Evolutionary conservation across 768 basidiomycete species (phyloP), one percentile per base, ranked within the genome.

Genomic region (Russula ochroleuca): DNA sequence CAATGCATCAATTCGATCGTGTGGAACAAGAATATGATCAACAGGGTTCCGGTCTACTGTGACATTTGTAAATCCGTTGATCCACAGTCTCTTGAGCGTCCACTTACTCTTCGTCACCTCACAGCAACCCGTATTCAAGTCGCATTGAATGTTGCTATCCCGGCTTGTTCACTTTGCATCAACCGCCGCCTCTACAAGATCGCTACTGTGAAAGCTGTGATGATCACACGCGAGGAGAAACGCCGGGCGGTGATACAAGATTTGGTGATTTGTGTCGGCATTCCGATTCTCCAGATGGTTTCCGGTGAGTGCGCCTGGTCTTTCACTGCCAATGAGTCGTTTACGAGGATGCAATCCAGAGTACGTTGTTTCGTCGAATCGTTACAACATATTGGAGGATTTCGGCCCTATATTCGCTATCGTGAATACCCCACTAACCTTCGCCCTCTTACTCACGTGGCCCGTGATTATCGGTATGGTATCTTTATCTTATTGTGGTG

Each of bases 1-100:
- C 74, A 78, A 57, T 85, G 82, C 68, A 74, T 92, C 67, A 87
- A 92, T 74, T 80, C 85, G 2, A 75, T 90, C 49, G 70, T 92
- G n/a, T 94, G 91, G 91, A 77, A 77, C 61, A 76, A 80, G 28
- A 86, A 81, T 69, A 78, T 79, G 9, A 76, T 78, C 9, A 77
- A 85, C 59, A 67, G 65, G 23, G 73, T 74, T 2, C 81, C 81
- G 0, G 73, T 76, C 7, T 85, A 81, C 79, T 84, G 84, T 69
- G 84, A 85, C 69, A 80, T 85, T 54, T 75, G 83, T 84, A 55
- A 63, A 81, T 47, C 72, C n/a, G 13, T 11, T 19, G 47, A 51
- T 48, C 5, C 38, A 5, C 21, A 17, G 19, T 45, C 28, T 13
- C 25, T 45, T 2, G 19, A 38, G 19, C 43, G 8, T 54, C 21